A percentile compares a stretch with the other conserved stretches of the same genome.
These are phyloP conservation scores for Clarireedia monteithiana DNA, from an alignment of 2,329 filamentous ascomycete genomes.

Conservation along the genomic window DNA sequence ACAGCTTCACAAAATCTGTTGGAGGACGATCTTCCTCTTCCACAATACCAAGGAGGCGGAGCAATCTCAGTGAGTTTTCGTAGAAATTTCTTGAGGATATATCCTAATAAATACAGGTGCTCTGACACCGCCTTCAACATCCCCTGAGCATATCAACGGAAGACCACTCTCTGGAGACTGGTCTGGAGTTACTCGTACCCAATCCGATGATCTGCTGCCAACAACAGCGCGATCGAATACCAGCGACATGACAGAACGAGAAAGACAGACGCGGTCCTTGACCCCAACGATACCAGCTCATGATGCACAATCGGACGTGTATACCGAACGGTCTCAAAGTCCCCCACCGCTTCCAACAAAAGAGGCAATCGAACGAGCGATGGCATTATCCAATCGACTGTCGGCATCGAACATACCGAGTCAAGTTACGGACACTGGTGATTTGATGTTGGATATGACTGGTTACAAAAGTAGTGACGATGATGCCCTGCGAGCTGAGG, in stretches of 20 bases:
- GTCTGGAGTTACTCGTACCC: constrained; percentile 37
- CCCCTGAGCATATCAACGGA: constrained; percentile 41
- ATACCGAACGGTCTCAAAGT: constrained; percentile 59
- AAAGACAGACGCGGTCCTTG: constrained; percentile 33
- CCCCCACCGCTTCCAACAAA: constrained; percentile 63
- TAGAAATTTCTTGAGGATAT: neutral
- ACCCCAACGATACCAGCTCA: constrained; percentile 29
- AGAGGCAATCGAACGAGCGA: constrained; percentile 77
- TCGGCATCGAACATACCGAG: constrained; percentile 87
- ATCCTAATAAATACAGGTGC: constrained; percentile 15
- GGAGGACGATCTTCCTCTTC: constrained; percentile 36
- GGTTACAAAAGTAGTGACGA: constrained; percentile 93
- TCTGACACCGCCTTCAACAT: constrained; percentile 45
- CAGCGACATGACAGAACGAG: constrained; percentile 26
- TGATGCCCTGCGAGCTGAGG: constrained; percentile 82
- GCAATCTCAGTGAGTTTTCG: constrained; percentile 24
- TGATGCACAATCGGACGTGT: constrained; percentile 22
- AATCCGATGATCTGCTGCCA: constrained; percentile 49
- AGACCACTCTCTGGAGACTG: constrained; percentile 45
- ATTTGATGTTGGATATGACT: constrained; percentile 97
- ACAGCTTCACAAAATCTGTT: constrained; percentile 36
- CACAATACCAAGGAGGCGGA: constrained; percentile 24
- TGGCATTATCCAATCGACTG: constrained; percentile 77
- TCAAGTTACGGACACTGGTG: constrained; percentile 83
- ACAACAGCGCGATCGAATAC: constrained; percentile 35